Evolutionary conservation across 2,329 filamentous ascomycete species (phyloP), one percentile per base, ranked within the genome.

Genomic region (Colletotrichum cuscutae): DNA sequence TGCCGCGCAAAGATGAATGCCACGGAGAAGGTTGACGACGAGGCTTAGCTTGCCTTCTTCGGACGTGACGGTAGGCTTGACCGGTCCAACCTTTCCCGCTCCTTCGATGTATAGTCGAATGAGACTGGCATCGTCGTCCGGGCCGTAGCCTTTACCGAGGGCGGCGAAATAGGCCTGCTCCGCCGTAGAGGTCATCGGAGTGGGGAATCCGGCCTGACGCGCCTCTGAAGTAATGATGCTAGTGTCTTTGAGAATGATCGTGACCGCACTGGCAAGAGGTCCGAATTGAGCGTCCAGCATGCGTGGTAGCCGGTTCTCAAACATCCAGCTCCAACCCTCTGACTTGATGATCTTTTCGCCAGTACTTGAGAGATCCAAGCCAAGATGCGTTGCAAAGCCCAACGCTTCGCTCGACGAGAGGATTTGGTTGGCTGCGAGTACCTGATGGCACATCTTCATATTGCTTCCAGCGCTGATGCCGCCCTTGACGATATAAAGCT

Each of bases 371-470:
- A 49, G 42, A 49, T 49, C 42, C 42, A 49, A 22, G 42, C 42
- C 19, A 19, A 49, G 19, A 7, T 49, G 42, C 42, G 42, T 49
- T 9, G 42, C 42, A 22, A 49, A 22, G 19, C 42, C 42, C 42
- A 92, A 85, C 5, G 86, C 88, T 77, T 93, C 91, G 77, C 87
- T 88, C 3, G 87, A 85, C 1, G 88, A 86, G 1, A 91, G 84
- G 76, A 93, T 92, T 74, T 92, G 90, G 75, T 89, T 89, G 3
- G 88, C 90, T 0, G 90, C 90, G 42, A 92, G 78, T 62, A 93
- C 85, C 80, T 93, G 86, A 82, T 93, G 91, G 68, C 89, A 82
- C 85, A 91, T 87, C 82, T 93, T 89, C 84, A 91, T 87, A 79
- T 91, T 87, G 79, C 89, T 86, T 19, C 88, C 86, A 0, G 89